Conservation (phyloP, 352 stramenopile species). For the Thraustochytrium striatum region DNA sequence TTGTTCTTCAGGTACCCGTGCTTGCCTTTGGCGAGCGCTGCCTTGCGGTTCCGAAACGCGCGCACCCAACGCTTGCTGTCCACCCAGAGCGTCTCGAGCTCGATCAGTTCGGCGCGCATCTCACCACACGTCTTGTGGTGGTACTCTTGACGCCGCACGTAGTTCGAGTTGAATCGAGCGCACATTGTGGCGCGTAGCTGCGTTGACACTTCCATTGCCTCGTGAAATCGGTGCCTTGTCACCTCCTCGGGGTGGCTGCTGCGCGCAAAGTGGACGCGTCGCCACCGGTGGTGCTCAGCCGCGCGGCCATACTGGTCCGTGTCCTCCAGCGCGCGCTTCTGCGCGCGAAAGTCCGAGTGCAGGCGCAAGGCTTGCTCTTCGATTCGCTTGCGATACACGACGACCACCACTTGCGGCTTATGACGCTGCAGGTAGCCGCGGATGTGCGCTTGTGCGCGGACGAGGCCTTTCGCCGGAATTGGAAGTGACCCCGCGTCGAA, state of each 20-base stretch:
- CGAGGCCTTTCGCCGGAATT: too few species aligned
- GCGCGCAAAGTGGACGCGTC: neutral
- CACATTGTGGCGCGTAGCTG: neutral
- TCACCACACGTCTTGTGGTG: neutral
- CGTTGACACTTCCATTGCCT: neutral
- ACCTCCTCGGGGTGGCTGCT: neutral
- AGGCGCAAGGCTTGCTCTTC: neutral
- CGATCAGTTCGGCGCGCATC: neutral
- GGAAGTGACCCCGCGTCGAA: too few species aligned
- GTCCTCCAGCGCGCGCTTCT: neutral
- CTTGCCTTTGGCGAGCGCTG: neutral
- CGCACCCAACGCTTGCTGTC: neutral
- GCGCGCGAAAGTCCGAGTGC: neutral
- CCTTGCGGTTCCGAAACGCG: neutral
- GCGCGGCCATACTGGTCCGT: neutral
- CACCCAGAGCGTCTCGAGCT: neutral
- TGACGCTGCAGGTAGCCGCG: constrained; percentile 5
- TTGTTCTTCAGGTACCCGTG: neutral
- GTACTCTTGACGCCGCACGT: neutral
- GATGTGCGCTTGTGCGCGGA: neutral
- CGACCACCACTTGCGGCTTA: neutral
- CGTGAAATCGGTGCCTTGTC: neutral
- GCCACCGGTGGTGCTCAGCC: neutral
- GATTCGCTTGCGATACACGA: neutral
- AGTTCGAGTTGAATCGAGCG: constrained; percentile 24